A percentile compares a stretch with the other conserved stretches of the same genome.
These are phyloP conservation scores for Potentilla sterilis DNA, from an alignment of 306 rosid species.

Conservation along the genomic window DNA sequence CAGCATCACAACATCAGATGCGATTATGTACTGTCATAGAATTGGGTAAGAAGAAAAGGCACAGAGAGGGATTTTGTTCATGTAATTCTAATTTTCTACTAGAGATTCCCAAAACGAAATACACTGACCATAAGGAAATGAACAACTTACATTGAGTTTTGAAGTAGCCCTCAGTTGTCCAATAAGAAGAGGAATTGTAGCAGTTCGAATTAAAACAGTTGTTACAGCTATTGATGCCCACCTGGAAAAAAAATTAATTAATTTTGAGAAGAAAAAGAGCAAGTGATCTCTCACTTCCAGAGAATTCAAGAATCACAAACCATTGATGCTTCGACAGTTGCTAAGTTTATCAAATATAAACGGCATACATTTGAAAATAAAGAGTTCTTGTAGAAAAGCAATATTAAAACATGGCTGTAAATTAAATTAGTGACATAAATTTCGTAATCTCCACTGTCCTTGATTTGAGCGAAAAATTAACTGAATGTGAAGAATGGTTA, in stretches of 20 bases:
- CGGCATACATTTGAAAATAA: not conserved
- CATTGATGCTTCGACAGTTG: not conserved
- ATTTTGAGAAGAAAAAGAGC: not conserved
- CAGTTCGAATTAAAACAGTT: constrained; percentile 66
- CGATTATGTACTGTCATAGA: not conserved
- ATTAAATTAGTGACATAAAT: not conserved
- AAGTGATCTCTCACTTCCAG: not conserved
- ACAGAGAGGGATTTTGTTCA: not conserved
- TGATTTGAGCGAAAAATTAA: not conserved
- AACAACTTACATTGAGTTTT: constrained; percentile 61
- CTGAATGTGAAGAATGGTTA: not conserved
- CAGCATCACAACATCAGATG: not conserved
- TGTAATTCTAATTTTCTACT: not conserved
- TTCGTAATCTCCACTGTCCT: too few species aligned
- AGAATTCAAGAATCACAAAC: not conserved
- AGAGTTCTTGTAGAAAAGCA: not conserved
- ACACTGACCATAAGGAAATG: constrained; percentile 19
- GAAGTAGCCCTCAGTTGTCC: constrained; percentile 80
- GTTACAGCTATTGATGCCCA: constrained; percentile 77
- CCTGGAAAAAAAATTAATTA: constrained; percentile 46
- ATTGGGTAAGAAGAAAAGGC: not conserved
- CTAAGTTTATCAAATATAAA: not conserved
- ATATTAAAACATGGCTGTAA: not conserved
- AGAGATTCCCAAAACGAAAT: not conserved
- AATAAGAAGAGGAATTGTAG: constrained; percentile 68